Evolutionary conservation across 495 filamentous ascomycete species (phyloP), one percentile per base, ranked within the genome.

Genomic region (Corynascus novoguineensis): DNA sequence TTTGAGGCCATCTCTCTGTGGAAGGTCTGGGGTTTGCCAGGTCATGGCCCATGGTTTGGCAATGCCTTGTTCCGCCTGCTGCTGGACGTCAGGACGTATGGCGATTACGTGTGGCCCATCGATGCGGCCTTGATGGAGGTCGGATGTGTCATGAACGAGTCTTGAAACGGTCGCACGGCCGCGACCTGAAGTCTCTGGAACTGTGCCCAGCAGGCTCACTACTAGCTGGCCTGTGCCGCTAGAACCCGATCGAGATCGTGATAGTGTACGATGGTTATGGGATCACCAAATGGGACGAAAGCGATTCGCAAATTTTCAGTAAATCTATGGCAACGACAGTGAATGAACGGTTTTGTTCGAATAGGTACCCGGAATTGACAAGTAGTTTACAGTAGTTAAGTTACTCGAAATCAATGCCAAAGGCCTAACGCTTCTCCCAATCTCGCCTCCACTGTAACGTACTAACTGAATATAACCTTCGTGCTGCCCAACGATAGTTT

Each of bases 111-210:
- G 2, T 19, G 14, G 5, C 15, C 25, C 21, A 5, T 9, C 24
- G 35, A 52, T 7, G 15, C 41, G 50, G 34, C 1, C 34, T 4
- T 6, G 19, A 21, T 41, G 14, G n/a, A 15, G 50, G 0, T 29
- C 2, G 12, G 12, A 15, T 46, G 40, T 22, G 25, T 52, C 48
- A 54, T 37, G 21, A 50, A 21, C 14, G 25, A 29, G 22, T 6
- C 25, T 49, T 60, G 50, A 60, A 60, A 60, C 57, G 42, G 50
- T 14, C 21, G 9, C 40, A 22, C 19, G 47, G 50, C 11, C 41
- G 0, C 5, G 42, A 35, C 35, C 38, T 11, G 42, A 50, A 32
- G 24, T 28, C 48, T 49, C 17, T 44, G 42, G 4, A 6, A 8
- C 29, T 35, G 44, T 35, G 47, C 47, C 28, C 1, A 8, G 25